Evolutionary conservation across 768 basidiomycete genomes (phyloP).

Genomic region (Psilocybe tampanensis): DNA sequence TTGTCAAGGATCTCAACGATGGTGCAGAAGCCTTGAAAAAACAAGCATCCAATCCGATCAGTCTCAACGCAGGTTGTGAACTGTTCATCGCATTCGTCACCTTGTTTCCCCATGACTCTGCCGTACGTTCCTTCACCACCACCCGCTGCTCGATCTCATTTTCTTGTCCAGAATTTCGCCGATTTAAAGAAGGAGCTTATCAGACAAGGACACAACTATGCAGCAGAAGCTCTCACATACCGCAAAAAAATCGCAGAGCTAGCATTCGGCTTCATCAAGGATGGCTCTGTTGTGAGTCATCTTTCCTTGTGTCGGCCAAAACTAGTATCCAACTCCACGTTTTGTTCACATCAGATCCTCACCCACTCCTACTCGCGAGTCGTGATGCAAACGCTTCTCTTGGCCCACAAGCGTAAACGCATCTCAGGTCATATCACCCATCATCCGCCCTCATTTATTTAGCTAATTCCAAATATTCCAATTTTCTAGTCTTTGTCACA

Average conservation of each 20-base stretch:
- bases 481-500: constrained; percentile 82
- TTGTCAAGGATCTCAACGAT: constrained; percentile 80
- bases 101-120: constrained; percentile 78
- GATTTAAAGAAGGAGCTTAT: constrained; percentile 85
- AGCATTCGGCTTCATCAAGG: constrained; percentile 91
- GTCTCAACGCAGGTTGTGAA: constrained; percentile 87
- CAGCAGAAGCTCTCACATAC: constrained; percentile 78
- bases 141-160: neutral
- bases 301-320: constrained; percentile 5
- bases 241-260: constrained; percentile 88
- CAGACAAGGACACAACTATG: constrained; percentile 78
- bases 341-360: constrained; percentile 67
- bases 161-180: constrained; percentile 66
- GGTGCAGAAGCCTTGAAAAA: constrained; percentile 66
- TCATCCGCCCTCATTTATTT: constrained; percentile 17
- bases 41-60: constrained; percentile 76
- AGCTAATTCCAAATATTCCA: constrained; percentile 16
- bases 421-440: constrained; percentile 62
- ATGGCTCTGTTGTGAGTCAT: constrained; percentile 79
- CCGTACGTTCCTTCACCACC: constrained; percentile 46
- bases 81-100: constrained; percentile 91
- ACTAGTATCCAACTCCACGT: constrained; percentile 7
- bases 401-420: constrained; percentile 88
- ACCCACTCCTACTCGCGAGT: constrained; percentile 97
- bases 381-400: constrained; percentile 89